Evolutionary conservation across 208 protist species (phyloP).

Genomic region (Trichomonas vaginalis): DNA sequence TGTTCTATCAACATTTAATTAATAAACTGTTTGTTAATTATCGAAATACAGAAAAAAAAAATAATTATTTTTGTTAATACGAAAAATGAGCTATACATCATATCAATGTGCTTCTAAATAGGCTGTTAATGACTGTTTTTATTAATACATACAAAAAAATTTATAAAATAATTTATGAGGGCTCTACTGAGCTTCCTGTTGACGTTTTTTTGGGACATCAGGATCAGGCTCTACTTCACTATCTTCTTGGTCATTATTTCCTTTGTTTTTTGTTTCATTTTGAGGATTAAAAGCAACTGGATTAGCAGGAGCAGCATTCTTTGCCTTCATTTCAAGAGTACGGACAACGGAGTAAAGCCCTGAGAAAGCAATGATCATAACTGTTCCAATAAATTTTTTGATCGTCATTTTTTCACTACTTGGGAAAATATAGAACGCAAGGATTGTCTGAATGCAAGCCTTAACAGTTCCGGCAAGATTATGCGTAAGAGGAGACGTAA

Average conservation of each 20-base stretch:
- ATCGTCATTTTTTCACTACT: neutral
- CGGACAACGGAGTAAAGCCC: slow-evolving; percentile 24
- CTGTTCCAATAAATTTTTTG: slow-evolving; percentile 26
- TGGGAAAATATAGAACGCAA: slow-evolving; percentile 33
- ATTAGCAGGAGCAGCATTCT: neutral
- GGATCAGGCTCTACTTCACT: neutral
- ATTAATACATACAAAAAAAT: no score
- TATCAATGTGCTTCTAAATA: no score
- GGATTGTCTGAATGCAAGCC: slow-evolving; percentile 40
- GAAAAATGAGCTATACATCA: no score
- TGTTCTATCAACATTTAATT: no score
- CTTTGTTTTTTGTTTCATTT: neutral
- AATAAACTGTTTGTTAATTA: no score
- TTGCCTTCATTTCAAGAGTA: slow-evolving; percentile 25
- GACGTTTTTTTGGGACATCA: neutral
- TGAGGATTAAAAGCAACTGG: neutral
- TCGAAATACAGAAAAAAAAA: no score
- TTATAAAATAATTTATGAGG: no score
- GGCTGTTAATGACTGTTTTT: no score
- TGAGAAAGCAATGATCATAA: slow-evolving; percentile 26
- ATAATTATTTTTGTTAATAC: no score
- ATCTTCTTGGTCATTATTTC: neutral
- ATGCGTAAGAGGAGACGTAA: slow-evolving; percentile 45
- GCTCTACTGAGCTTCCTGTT: no score
- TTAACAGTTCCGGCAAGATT: slow-evolving; percentile 46